Conservation (phyloP, 495 filamentous ascomycete species). For the Aspergillus leporis region DNA sequence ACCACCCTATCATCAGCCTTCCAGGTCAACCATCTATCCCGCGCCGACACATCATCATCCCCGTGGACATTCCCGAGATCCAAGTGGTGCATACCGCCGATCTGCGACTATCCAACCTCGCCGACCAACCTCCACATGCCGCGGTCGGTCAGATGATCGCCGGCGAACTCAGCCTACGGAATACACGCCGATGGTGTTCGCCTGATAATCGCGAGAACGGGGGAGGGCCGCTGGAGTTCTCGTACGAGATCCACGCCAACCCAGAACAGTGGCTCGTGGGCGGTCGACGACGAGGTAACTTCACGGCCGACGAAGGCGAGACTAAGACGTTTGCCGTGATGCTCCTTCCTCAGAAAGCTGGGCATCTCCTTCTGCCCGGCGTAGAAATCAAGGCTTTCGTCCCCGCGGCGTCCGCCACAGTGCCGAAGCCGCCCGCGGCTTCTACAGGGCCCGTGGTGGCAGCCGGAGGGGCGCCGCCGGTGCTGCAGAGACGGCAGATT, state of each 20-base stretch:
- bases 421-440: slow-evolving; percentile 16
- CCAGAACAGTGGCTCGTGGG: slow-evolving; percentile 82
- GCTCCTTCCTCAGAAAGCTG: slow-evolving; percentile 75
- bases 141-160: slow-evolving; percentile 68
- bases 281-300: slow-evolving; percentile 75
- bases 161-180: slow-evolving; percentile 68
- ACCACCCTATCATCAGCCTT: slow-evolving; percentile 37
- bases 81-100: slow-evolving; percentile 83
- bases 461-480: slow-evolving; percentile 14
- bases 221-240: slow-evolving; percentile 67
- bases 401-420: slow-evolving; percentile 24
- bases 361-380: slow-evolving; percentile 70
- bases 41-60: slow-evolving; percentile 48
- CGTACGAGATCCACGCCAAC: slow-evolving; percentile 77
- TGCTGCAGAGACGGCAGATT: slow-evolving; percentile 39
- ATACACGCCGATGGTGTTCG: slow-evolving; percentile 78
- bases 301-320: slow-evolving; percentile 58
- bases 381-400: slow-evolving; percentile 71
- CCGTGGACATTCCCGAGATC: slow-evolving; percentile 83
- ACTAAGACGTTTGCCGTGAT: slow-evolving; percentile 58
- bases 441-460: slow-evolving; percentile 15
- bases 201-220: slow-evolving; percentile 35
- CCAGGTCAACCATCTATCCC: slow-evolving; percentile 34
- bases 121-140: slow-evolving; percentile 42
- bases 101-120: slow-evolving; percentile 53